Percentiles rank a stretch among this genome's conserved stretches.
Conservation (phyloP, 2,329 filamentous ascomycete species). For the Akanthomyces dipterigenus region DNA sequence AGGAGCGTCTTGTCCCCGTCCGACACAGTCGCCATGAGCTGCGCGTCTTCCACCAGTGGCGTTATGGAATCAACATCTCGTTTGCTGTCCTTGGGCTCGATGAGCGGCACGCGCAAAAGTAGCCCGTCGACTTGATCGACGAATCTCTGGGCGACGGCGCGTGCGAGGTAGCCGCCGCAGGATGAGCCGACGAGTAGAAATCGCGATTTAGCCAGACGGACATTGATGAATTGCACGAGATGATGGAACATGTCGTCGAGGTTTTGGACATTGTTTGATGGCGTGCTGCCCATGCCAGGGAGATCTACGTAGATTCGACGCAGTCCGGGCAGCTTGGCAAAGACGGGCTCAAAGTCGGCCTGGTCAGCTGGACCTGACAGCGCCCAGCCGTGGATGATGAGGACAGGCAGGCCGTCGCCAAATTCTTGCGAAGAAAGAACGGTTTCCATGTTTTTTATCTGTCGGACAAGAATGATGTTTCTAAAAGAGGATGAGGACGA, state of each 20-base stretch:
- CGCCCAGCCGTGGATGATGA: constrained; percentile 14
- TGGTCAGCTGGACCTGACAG: constrained; percentile 7
- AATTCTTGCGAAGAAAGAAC: constrained; percentile 9
- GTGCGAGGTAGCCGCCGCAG: constrained; percentile 14
- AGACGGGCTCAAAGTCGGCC: constrained; percentile 14
- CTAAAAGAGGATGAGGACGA: no score
- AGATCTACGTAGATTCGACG: constrained; percentile 14
- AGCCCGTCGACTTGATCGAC: constrained; percentile 11
- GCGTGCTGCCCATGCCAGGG: constrained; percentile 13
- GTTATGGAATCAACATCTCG: constrained; percentile 10
- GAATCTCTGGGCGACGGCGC: constrained; percentile 11
- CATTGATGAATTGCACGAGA: constrained; percentile 8
- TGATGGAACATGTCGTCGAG: constrained; percentile 12
- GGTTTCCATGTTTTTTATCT: background rate
- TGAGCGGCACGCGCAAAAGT: constrained; percentile 13
- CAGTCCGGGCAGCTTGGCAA: constrained; percentile 10
- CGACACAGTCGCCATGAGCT: constrained; percentile 7
- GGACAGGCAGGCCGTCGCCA: constrained; percentile 11
- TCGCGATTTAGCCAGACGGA: background rate
- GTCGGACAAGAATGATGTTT: background rate
- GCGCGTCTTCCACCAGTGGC: constrained; percentile 6
- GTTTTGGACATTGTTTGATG: constrained; percentile 1
- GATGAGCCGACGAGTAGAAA: constrained; percentile 14
- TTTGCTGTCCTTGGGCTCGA: constrained; percentile 10
- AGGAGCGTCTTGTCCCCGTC: constrained; percentile 6